Evolutionary conservation across 345 rosid genomes (phyloP).

Genomic region (Firmiana major): DNA sequence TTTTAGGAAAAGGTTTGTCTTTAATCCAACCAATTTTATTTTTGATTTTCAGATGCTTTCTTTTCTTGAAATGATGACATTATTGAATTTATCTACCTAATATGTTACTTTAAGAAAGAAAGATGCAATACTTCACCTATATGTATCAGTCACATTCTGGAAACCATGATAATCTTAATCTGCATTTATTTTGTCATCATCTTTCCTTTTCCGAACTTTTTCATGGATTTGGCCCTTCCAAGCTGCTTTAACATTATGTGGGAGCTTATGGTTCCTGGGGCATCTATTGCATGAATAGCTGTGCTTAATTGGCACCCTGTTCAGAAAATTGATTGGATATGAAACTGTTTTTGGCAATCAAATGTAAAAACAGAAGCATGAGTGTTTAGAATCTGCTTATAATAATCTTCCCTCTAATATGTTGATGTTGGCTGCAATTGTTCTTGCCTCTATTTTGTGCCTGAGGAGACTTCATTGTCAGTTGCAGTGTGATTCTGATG

Average conservation of each 20-base stretch:
- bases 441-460: background rate
- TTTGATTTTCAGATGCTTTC: background rate
- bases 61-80: background rate
- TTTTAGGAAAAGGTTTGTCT: conserved; percentile 77
- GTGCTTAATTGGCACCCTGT: background rate
- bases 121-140: background rate
- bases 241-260: background rate
- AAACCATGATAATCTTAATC: background rate
- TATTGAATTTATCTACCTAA: background rate
- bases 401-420: background rate
- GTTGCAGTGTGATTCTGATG: background rate
- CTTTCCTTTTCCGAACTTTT: background rate
- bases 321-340: background rate
- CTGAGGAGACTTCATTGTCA: background rate
- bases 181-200: background rate
- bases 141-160: background rate
- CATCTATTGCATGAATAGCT: background rate
- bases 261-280: background rate
- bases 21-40: background rate
- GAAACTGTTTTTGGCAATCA: background rate
- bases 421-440: background rate
- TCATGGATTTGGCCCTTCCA: background rate
- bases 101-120: background rate
- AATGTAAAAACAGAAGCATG: background rate
- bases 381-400: background rate